Percentiles rank a stretch among this genome's conserved stretches.
These are phyloP conservation scores for Nicotiana sylvestris DNA, from an alignment of 257 asterid genomes.

Conservation along the genomic window DNA sequence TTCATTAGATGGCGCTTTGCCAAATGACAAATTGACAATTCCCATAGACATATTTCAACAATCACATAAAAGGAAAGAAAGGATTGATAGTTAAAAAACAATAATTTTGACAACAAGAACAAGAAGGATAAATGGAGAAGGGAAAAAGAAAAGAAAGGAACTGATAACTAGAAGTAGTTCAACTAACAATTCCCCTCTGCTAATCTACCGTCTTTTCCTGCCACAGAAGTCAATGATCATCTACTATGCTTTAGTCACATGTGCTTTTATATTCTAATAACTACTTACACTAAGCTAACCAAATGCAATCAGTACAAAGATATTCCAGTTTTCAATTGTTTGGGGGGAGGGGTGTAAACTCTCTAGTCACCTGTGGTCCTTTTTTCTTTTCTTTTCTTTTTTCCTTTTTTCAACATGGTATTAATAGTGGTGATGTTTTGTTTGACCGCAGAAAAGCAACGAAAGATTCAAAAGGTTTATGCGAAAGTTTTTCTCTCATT, in stretches of 20 bases:
- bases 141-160: background rate
- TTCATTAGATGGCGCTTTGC: background rate
- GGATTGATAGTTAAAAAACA: background rate
- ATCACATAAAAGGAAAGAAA: background rate
- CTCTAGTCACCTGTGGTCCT: background rate
- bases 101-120: too few relatives aligned
- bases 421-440: background rate
- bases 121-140: background rate
- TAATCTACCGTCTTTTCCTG: background rate
- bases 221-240: slow-evolving; percentile 5
- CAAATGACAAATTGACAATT: background rate
- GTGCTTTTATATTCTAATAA: too few relatives aligned
- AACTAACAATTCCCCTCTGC: background rate
- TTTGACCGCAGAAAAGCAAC: background rate
- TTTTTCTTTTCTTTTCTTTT: background rate
- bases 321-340: background rate
- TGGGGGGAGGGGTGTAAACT: too few relatives aligned
- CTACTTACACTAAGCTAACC: background rate
- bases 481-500: background rate
- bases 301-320: background rate
- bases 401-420: background rate
- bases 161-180: background rate
- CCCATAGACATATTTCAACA: background rate
- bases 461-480: background rate
- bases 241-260: background rate